Conservation (phyloP, 78 protist genomes). For the Chrysochromulina tobinii region DNA sequence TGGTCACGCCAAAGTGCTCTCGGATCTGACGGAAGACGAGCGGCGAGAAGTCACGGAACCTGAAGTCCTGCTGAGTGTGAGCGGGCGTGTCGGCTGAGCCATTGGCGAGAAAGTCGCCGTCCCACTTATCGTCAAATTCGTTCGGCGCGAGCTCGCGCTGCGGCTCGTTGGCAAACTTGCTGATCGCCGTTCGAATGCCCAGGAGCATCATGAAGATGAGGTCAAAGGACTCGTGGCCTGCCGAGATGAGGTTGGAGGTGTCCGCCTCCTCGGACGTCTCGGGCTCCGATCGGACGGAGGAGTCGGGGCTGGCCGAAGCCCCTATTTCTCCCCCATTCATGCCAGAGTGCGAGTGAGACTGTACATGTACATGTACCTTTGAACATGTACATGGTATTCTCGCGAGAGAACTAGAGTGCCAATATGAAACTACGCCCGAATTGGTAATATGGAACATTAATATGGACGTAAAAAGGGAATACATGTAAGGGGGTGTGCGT, state of each 20-base stretch:
- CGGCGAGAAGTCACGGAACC: not conserved
- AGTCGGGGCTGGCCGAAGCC: too few relatives aligned
- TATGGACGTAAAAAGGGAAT: too few relatives aligned
- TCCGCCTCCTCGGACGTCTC: too few relatives aligned
- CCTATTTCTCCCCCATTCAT: too few relatives aligned
- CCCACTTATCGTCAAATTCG: not conserved
- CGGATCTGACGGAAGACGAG: not conserved
- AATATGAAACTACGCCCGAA: too few relatives aligned
- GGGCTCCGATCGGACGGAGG: too few relatives aligned
- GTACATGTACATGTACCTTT: too few relatives aligned
- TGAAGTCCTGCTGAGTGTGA: not conserved
- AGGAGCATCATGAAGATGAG: slow-evolving; percentile 19
- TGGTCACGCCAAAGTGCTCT: slow-evolving; percentile 26
- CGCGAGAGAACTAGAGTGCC: too few relatives aligned
- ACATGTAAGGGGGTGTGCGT: too few relatives aligned
- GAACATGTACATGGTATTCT: too few relatives aligned
- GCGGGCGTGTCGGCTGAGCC: not conserved
- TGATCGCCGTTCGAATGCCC: not conserved
- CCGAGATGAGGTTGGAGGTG: not conserved
- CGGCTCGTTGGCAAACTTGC: not conserved
- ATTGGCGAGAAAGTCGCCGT: not conserved
- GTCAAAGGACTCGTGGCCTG: not conserved
- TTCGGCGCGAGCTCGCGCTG: not conserved
- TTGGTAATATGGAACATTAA: too few relatives aligned
- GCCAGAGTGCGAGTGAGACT: too few relatives aligned